phyloP scores from a whole-genome alignment of 1,284 basidiomycete species.

The Sporisorium exsertum region DNA sequence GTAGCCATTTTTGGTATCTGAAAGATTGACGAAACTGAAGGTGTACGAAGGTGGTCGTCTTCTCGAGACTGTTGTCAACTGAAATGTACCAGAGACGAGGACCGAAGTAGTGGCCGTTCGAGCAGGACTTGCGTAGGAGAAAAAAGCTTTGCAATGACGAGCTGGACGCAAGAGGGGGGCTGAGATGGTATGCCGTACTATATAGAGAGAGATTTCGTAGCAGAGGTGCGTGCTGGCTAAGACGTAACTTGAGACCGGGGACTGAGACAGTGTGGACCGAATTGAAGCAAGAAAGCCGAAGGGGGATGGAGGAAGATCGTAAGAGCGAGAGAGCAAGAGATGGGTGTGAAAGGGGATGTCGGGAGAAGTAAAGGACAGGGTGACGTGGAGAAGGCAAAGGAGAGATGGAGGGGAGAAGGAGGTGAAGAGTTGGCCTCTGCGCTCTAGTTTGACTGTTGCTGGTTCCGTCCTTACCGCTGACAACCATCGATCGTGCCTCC shows the following conservation, averaged over 20 bases:
- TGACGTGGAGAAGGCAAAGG: not conserved
- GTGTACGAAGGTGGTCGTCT: not conserved
- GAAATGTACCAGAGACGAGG: not conserved
- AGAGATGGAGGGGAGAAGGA: not conserved
- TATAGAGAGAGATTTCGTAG: not conserved
- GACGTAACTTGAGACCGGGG: not conserved
- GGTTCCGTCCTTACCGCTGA: no score
- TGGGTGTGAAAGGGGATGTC: no score
- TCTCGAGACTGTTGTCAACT: not conserved
- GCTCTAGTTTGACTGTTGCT: not conserved
- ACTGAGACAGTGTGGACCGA: not conserved
- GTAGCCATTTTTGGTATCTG: conserved; percentile 46
- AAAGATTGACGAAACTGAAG: not conserved
- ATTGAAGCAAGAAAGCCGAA: not conserved
- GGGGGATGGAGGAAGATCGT: not conserved
- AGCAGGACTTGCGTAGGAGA: not conserved
- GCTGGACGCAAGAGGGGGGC: not conserved
- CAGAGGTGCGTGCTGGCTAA: not conserved
- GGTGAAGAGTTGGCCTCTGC: conserved; percentile 6
- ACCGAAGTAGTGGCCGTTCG: not conserved
- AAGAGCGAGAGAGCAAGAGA: not conserved
- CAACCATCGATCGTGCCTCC: no score
- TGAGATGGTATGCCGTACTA: not conserved
- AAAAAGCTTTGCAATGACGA: not conserved
- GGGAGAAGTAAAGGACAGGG: no score